Conservation (phyloP, 148 eudicot genomes). For the Pharnaceum exiguum region DNA sequence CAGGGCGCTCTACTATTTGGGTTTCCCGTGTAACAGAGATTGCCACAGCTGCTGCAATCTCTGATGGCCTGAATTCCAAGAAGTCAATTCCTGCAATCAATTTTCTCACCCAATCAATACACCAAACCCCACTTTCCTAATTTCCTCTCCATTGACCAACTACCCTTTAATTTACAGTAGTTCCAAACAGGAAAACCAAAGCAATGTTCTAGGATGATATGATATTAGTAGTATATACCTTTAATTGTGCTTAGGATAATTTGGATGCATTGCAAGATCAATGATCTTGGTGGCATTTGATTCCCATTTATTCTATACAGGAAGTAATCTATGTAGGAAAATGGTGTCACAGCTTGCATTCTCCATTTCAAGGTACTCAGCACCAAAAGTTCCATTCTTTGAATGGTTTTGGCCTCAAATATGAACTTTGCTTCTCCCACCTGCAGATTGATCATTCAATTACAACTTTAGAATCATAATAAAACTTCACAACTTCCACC, state of each 20-base stretch:
- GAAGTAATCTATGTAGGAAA: slow-evolving; percentile 63
- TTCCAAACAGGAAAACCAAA: too few species aligned
- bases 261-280: slow-evolving; percentile 37
- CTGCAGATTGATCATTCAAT: slow-evolving; percentile 26
- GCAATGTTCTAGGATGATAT: background rate
- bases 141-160: slow-evolving; percentile 12
- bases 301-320: slow-evolving; percentile 43
- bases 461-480: background rate
- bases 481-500: background rate
- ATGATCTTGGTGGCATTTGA: slow-evolving; percentile 36
- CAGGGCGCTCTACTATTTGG: slow-evolving; percentile 40
- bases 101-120: slow-evolving; percentile 35
- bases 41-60: slow-evolving; percentile 93
- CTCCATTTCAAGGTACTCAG: slow-evolving; percentile 80
- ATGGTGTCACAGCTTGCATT: slow-evolving; percentile 77
- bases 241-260: slow-evolving; percentile 48
- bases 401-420: slow-evolving; percentile 65
- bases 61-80: slow-evolving; percentile 91
- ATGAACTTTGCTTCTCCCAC: slow-evolving; percentile 45
- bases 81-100: slow-evolving; percentile 69
- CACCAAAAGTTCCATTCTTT: slow-evolving; percentile 75
- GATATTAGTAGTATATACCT: slow-evolving; percentile 30
- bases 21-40: slow-evolving; percentile 51
- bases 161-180: too few species aligned
- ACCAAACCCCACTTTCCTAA: slow-evolving; percentile 14